phyloP scores from a whole-genome alignment of 2,329 filamentous ascomycete genomes.

The Epichloe coenophiala region DNA sequence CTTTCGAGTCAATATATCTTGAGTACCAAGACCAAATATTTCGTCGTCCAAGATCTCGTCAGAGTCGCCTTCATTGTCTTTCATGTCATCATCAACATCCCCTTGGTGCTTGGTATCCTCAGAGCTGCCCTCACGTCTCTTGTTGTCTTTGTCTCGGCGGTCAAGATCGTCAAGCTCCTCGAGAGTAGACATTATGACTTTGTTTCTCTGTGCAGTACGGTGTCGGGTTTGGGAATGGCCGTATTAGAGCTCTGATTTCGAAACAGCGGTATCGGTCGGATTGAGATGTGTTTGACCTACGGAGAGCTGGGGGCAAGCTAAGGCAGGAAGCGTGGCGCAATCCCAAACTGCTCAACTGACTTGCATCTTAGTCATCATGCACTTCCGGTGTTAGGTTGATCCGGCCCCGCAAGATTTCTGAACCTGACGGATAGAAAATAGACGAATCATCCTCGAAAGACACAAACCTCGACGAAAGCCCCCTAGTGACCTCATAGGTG shows the following conservation, averaged over 20 bases:
- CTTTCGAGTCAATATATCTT: conserved; percentile 84
- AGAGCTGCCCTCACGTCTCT: conserved; percentile 25
- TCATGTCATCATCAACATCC: conserved; percentile 71
- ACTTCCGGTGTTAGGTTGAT: background rate
- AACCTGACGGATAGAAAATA: background rate
- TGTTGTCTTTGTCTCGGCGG: conserved; percentile 64
- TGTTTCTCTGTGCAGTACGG: background rate
- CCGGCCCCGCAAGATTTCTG: background rate
- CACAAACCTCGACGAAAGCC: background rate
- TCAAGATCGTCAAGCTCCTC: conserved; percentile 87
- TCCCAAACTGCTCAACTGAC: background rate
- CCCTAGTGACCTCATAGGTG: background rate
- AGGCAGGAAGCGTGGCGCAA: conserved; percentile 12
- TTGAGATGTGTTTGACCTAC: background rate
- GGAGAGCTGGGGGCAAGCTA: background rate
- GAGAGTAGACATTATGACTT: conserved; percentile 62
- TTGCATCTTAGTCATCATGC: conserved; percentile 1
- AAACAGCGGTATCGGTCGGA: background rate
- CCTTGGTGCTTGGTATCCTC: conserved; percentile 28
- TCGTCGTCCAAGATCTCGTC: conserved; percentile 85
- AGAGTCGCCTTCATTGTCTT: conserved; percentile 62
- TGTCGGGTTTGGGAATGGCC: background rate
- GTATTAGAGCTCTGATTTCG: background rate
- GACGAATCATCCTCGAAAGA: background rate
- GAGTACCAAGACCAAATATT: conserved; percentile 82